Conservation (phyloP, 208 protist species). For the Trichomonas gallinae region DNA sequence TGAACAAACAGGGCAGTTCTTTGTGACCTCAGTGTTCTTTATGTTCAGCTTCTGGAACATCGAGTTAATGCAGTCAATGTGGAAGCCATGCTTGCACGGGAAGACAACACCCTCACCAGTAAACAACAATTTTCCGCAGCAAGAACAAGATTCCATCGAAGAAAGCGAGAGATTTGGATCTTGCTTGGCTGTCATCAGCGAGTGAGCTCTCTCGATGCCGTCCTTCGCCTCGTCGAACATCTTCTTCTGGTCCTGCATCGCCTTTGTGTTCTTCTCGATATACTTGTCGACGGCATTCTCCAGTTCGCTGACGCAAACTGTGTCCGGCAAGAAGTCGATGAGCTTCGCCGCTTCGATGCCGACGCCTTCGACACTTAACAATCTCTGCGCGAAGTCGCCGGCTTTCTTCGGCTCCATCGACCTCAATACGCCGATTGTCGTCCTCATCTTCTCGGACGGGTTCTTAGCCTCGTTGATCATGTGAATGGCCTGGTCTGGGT, state of each 20-base stretch:
- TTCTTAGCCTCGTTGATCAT: not conserved
- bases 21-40: not conserved
- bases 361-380: not conserved
- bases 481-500: not conserved
- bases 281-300: not conserved
- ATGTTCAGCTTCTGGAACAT: not conserved
- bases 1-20: not conserved
- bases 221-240: not conserved
- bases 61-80: not conserved
- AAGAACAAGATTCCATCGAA: not conserved
- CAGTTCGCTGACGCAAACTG: not conserved
- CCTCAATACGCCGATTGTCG: not conserved
- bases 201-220: not conserved
- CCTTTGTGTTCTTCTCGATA: not conserved
- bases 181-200: not conserved
- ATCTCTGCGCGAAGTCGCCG: not conserved
- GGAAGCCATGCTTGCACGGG: not conserved
- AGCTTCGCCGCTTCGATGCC: not conserved
- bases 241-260: not conserved
- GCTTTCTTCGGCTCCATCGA: not conserved
- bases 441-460: not conserved
- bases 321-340: not conserved
- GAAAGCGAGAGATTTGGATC: not conserved
- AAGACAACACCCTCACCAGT: not conserved
- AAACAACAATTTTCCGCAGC: not conserved